Conservation (phyloP, 1,139 yeast species). For the Candida sp. region DNA sequence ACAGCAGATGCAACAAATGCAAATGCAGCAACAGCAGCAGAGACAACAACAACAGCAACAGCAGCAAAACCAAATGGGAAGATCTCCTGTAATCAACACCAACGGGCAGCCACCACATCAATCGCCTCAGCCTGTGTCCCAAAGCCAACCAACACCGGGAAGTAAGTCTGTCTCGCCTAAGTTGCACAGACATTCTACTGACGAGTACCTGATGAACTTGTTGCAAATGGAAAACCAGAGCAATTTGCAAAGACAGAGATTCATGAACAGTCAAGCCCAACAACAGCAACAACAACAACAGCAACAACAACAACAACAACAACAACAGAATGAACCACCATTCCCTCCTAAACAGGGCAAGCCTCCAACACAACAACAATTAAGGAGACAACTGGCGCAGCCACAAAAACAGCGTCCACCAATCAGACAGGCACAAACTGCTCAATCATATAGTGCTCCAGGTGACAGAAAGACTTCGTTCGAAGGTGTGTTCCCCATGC, state of each 20-base stretch:
- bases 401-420: slow-evolving; percentile 1
- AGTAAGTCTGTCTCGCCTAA: slow-evolving; percentile 3
- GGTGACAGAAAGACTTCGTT: slow-evolving; percentile 3
- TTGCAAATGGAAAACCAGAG: slow-evolving; percentile 31
- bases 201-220: slow-evolving; percentile 29
- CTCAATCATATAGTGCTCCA: neutral
- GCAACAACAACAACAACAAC: too few species aligned
- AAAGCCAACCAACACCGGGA: neutral
- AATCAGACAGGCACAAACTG: neutral
- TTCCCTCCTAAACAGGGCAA: neutral
- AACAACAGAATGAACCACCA: neutral
- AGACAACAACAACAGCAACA: slow-evolving; percentile 17
- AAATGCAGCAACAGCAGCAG: slow-evolving; percentile 15
- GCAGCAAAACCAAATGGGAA: slow-evolving; percentile 12
- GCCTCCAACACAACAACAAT: neutral
- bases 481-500: slow-evolving; percentile 6
- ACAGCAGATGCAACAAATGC: slow-evolving; percentile 13
- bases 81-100: slow-evolving; percentile 6
- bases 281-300: slow-evolving; percentile 18
- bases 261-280: slow-evolving; percentile 25
- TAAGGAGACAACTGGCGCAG: neutral
- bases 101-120: slow-evolving; percentile 8
- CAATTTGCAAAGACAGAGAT: slow-evolving; percentile 28
- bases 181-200: slow-evolving; percentile 20
- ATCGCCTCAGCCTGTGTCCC: slow-evolving; percentile 6